Base-by-base conservation (phyloP, 306 rosid species). In the Vigna angularis region DNA sequence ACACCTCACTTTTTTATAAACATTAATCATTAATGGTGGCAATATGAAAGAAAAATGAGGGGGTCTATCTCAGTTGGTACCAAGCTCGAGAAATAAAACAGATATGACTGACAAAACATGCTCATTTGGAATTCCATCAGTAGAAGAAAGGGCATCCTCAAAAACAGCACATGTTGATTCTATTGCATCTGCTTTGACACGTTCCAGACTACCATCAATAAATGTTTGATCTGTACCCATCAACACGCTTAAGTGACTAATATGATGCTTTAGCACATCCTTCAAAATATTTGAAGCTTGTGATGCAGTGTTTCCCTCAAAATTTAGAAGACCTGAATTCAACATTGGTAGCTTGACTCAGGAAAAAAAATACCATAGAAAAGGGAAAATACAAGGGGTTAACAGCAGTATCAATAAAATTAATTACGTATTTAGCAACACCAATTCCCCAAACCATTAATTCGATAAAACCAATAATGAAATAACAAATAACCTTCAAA, bases 1-100 rank as follows among this genome's bases (percentile, higher is more conserved):
- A 66, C 67, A 40, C 11, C 67, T 40, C 10, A 56, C 6, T 1
- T 72, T 9, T 53, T 34, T 53, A 72, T 36, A 15, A 38, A 72
- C 76, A 72, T 53, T 55, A 55, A 56, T 9, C 66, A 72, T 18
- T 55, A 55, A 22, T 9, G 28, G 38, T 7, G 66, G 44, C 56
- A 56, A 57, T 32, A 73, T 7, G 22, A 8, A 72, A 56, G 17
- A 15, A 64, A 64, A 42, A 0, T 42, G 9, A 40, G 45, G 47
- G 45, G 47, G 3, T 42, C 47, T 42, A 2, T 12, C 47, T 42
- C 47, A 42, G 13, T 42, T 42, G 47, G 13, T 84, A 95, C 98
- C 96, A 13, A 95, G 89, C 83, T 88, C 89, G 42, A 89, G 86
- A 82, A 92, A 91, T 79, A 95, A 73, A 79, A 88, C 86, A 77